phyloP scores from a whole-genome alignment of 2,329 filamentous ascomycete species.

The Talaromyces albobiverticillius region DNA sequence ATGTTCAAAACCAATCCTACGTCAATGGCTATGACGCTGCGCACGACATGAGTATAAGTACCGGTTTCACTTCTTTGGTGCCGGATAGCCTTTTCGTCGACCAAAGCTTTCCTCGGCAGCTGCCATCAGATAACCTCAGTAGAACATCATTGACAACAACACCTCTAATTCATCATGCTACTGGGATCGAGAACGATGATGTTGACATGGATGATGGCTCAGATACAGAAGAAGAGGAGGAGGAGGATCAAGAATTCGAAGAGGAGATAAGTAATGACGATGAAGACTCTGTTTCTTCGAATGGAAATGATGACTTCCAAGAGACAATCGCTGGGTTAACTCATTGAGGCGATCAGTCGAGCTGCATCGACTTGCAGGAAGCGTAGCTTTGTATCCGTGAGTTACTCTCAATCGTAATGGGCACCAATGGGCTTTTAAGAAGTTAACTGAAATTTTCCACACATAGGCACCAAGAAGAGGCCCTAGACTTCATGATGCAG shows the following conservation, averaged over 20 bases:
- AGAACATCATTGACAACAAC: neutral
- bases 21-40: neutral
- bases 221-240: neutral
- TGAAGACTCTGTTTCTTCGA: neutral
- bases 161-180: neutral
- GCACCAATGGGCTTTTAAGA: neutral
- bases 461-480: slow-evolving; percentile 7
- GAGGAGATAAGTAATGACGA: neutral
- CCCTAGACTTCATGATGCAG: slow-evolving; percentile 10
- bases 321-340: neutral
- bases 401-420: neutral
- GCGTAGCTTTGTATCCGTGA: slow-evolving; percentile 5
- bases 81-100: neutral
- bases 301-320: slow-evolving; percentile 1
- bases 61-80: neutral
- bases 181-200: neutral
- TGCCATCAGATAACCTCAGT: neutral
- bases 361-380: slow-evolving; percentile 4
- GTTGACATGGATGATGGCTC: neutral
- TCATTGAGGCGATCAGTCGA: slow-evolving; percentile 2
- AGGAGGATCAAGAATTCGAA: neutral
- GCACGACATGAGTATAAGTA: neutral
- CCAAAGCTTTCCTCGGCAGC: neutral
- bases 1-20: neutral
- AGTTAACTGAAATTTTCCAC: neutral